These are phyloP conservation scores for Arachis monticola DNA, from an alignment of 331 rosid genomes.

Conservation along the genomic window DNA sequence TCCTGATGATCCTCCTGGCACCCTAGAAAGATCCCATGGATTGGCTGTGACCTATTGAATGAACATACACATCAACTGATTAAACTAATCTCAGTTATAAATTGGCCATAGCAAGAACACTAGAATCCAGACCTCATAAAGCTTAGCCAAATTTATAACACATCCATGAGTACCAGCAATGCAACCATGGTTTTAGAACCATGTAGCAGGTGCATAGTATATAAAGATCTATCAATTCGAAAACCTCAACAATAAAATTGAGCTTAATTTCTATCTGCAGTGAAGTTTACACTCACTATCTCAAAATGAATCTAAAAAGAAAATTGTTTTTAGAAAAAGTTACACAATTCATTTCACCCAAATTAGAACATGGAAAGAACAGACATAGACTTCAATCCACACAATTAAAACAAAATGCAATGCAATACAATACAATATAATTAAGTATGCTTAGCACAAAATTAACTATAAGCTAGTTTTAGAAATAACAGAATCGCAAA, in stretches of 20 bases:
- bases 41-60: slow-evolving; percentile 95
- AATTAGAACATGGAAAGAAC: neutral
- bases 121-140: slow-evolving; percentile 26
- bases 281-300: too few relatives aligned
- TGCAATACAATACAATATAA: neutral
- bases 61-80: slow-evolving; percentile 87
- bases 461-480: neutral
- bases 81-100: slow-evolving; percentile 77
- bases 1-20: slow-evolving; percentile 97
- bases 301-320: too few relatives aligned
- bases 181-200: neutral
- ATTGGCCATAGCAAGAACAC: slow-evolving; percentile 35
- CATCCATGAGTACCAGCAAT: neutral
- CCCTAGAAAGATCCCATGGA: slow-evolving; percentile 94
- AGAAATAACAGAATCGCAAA: too few relatives aligned
- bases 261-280: too few relatives aligned
- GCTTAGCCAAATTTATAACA: neutral
- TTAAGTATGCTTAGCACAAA: neutral
- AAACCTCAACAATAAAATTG: neutral
- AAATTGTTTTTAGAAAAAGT: too few relatives aligned
- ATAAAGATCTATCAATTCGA: neutral
- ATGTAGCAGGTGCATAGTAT: neutral
- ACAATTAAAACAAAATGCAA: neutral
- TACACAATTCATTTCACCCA: neutral
- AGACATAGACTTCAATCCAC: neutral